These are phyloP conservation scores for Tricholoma matsutake DNA, from an alignment of 768 basidiomycete genomes.

Conservation along the genomic window DNA sequence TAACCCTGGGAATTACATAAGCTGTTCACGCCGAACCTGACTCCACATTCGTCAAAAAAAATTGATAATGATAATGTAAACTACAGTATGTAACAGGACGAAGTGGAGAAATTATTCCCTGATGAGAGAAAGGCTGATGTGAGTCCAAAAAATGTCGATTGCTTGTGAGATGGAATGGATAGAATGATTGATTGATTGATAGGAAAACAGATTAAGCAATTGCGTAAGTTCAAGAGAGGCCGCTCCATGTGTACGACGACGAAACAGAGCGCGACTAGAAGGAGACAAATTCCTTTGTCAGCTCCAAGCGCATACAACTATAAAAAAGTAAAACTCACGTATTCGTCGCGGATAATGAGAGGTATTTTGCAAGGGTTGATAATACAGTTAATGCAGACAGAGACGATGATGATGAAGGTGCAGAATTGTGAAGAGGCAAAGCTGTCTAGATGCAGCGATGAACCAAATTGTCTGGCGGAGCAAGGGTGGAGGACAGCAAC, in stretches of 20 bases:
- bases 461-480: background rate
- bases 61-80: background rate
- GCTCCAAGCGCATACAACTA: background rate
- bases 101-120: background rate
- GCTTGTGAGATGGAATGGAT: background rate
- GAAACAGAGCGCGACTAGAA: background rate
- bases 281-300: background rate
- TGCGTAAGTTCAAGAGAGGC: background rate
- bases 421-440: background rate
- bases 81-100: background rate
- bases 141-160: background rate
- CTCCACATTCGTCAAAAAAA: background rate
- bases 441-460: background rate
- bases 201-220: background rate
- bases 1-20: too few species aligned
- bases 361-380: background rate
- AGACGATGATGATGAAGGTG: background rate
- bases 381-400: background rate
- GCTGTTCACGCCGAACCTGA: too few species aligned
- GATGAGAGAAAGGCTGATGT: background rate
- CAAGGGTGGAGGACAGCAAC: too few species aligned
- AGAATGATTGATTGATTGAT: background rate
- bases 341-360: background rate
- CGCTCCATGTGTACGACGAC: background rate
- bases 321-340: background rate